Evolutionary conservation across 306 rosid genomes (phyloP), one percentile per base, ranked within the genome.

Genomic region (Rubus parviflorus): DNA sequence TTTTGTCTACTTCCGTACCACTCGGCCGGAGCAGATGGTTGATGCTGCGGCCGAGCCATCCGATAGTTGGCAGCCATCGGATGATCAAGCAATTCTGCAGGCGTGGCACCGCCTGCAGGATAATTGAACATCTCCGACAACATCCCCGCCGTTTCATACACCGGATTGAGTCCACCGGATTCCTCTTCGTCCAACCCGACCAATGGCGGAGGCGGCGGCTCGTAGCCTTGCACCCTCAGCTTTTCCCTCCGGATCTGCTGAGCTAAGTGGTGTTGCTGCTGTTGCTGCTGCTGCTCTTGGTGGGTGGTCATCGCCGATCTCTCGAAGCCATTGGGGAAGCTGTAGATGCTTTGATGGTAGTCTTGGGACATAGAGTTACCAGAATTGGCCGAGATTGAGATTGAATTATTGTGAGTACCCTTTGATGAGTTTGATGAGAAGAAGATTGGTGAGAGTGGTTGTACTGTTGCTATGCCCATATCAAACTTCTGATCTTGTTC

Each of bases 201-300:
- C 70, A 91, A 85, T 56, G 91, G 82, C 1, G 87, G 79, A 0
- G 88, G 81, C 0, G 82, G 88, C 14, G 74, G 88, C 35, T 87
- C 90, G 75, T 78, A 92, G 52, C 91, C 92, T 81, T 84, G 91
- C 75, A 90, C 79, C 71, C 97, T 85, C 67, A 87, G 81, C 68
- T 94, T 94, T 30, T 91, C 99, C 79, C 95, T 82, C 47, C 97
- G 96, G 94, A 96, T 96, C 98, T 96, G 98, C 61, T 90, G 98
- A 0, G 88, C 86, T 66, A 87, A 54, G 83, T 88, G 90, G 42
- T 85, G 87, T 6, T 89, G 89, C 25, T 88, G 87, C 11, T 82
- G 88, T 4, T 83, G 77, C 20, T 81, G 84, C 46, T 83, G 87
- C 22, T 85, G 88, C n/a, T 79, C 82, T 74, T 61, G 78, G 40